Evolutionary conservation across 371 early-diverging fungal genomes (phyloP).

Genomic region (Chytridium lagenaria): DNA sequence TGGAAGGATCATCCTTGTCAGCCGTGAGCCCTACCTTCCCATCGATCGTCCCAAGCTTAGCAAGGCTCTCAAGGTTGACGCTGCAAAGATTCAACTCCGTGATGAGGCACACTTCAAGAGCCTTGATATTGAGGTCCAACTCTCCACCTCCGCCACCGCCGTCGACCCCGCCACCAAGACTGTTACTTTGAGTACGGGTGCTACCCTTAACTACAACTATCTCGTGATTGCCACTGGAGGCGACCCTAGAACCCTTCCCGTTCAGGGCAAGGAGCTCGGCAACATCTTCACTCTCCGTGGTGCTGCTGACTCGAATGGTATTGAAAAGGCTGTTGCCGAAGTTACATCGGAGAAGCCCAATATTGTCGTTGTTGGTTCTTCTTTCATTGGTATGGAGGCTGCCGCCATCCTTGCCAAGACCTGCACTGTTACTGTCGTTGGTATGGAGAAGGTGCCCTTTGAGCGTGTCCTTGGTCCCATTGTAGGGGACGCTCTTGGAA

Average conservation of each 20-base stretch:
- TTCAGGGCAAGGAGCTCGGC: slow-evolving; percentile 50
- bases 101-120: slow-evolving; percentile 48
- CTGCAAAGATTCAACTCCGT: slow-evolving; percentile 49
- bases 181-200: slow-evolving; percentile 47
- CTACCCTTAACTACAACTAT: slow-evolving; percentile 46
- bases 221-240: slow-evolving; percentile 58
- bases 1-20: slow-evolving; percentile 54
- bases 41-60: slow-evolving; percentile 61
- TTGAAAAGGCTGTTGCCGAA: slow-evolving; percentile 42
- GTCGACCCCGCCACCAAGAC: slow-evolving; percentile 49
- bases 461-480: slow-evolving; percentile 56
- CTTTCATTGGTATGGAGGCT: slow-evolving; percentile 67
- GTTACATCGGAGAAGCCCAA: slow-evolving; percentile 44
- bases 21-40: slow-evolving; percentile 58
- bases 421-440: slow-evolving; percentile 57
- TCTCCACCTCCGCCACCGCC: slow-evolving; percentile 45
- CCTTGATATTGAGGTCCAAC: slow-evolving; percentile 48
- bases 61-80: slow-evolving; percentile 50
- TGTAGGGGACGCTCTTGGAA: slow-evolving; percentile 54
- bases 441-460: slow-evolving; percentile 62
- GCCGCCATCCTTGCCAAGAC: slow-evolving; percentile 54
- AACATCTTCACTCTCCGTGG: slow-evolving; percentile 57
- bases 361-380: slow-evolving; percentile 61
- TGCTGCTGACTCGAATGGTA: slow-evolving; percentile 49
- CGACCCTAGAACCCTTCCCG: slow-evolving; percentile 49